Evolutionary conservation across 345 rosid species (phyloP), one percentile per base, ranked within the genome.

Genomic region (Jatropha curcas): DNA sequence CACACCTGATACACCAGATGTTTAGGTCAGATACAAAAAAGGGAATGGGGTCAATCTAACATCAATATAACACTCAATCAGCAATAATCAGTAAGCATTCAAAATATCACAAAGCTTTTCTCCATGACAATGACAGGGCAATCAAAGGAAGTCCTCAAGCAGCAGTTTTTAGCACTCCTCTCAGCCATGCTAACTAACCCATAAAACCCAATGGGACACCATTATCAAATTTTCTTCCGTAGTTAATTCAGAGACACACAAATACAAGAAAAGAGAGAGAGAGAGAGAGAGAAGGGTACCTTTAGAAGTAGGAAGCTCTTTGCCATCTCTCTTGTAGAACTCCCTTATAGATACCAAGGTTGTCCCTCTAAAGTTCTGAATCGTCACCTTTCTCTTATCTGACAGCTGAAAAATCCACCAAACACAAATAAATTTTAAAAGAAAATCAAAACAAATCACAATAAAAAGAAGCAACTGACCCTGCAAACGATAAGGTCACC

Each of bases 301-400:
- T 85, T 92, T 94, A 48, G 97, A 70, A 66, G 87, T 53, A 65
- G 98, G 98, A 73, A 90, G 88, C n/a, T 94, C 98, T 82, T 85
- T 89, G 71, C 92, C 97, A 69, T 86, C 98, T 79, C 88, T 91
- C 25, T 74, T 79, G 68, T 85, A 95, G 62, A 83, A 90, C 84
- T 95, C 98, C 83, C 99, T 83, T 3, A 92, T 90, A 0, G 99
- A 95, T 41, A 95, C 86, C 90, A 92, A 84, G 60, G 73, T 76
- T 72, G 76, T 92, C 58, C 99, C 99, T 72, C 72, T 76, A 70
- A 95, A 95, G 31, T 95, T 92, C 79, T 90, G 97, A 76, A 95
- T 80, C 2, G 96, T 87, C 77, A 92, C 98, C 78, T 84, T 95
- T 57, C 98, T 87, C 88, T 85, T 95, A 52, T 85, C 86, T 25